A percentile compares a stretch with the other conserved stretches of the same genome.
Evolutionary conservation across 2,329 filamentous ascomycete genomes (phyloP).

Genomic region (Shiraia bambusicola): DNA sequence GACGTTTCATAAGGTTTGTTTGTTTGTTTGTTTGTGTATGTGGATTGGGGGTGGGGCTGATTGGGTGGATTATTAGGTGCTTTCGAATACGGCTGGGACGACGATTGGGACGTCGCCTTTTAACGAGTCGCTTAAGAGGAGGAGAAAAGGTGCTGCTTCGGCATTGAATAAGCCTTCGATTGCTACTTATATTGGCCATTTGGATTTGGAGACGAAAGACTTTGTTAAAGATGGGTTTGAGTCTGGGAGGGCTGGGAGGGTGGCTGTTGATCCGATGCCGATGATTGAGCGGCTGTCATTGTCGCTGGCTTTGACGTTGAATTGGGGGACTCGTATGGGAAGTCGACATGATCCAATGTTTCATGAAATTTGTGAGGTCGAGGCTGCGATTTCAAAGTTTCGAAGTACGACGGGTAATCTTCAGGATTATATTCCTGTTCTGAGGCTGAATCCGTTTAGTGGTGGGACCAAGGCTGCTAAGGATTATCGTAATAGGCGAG

Average conservation of each 20-base stretch:
- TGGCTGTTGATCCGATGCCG: conserved; percentile 64
- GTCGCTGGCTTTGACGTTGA: conserved; percentile 64
- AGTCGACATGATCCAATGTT: conserved; percentile 63
- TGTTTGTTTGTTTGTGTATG: too few species aligned
- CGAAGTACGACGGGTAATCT: conserved; percentile 62
- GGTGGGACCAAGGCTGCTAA: conserved; percentile 59
- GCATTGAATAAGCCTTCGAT: conserved; percentile 67
- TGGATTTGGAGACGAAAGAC: conserved; percentile 64
- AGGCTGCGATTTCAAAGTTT: conserved; percentile 62
- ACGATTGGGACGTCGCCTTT: conserved; percentile 70
- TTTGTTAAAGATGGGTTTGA: conserved; percentile 63
- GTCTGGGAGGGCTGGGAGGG: conserved; percentile 57
- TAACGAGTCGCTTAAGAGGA: conserved; percentile 63
- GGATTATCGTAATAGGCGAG: conserved; percentile 61
- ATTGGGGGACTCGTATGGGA: conserved; percentile 65
- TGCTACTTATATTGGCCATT: conserved; percentile 61
- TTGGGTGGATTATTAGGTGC: conserved; percentile 48
- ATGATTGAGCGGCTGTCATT: conserved; percentile 67
- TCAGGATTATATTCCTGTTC: conserved; percentile 62
- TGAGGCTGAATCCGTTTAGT: conserved; percentile 63
- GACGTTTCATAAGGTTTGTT: conserved; percentile 49
- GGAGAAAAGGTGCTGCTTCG: conserved; percentile 65
- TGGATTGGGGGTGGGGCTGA: conserved; percentile 4
- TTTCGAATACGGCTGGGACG: conserved; percentile 66
- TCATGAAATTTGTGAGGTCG: conserved; percentile 63